A percentile compares a stretch with the other conserved stretches of the same genome.
Evolutionary conservation across 2,329 filamentous ascomycete genomes (phyloP).

Genomic region (Fusarium sp.): DNA sequence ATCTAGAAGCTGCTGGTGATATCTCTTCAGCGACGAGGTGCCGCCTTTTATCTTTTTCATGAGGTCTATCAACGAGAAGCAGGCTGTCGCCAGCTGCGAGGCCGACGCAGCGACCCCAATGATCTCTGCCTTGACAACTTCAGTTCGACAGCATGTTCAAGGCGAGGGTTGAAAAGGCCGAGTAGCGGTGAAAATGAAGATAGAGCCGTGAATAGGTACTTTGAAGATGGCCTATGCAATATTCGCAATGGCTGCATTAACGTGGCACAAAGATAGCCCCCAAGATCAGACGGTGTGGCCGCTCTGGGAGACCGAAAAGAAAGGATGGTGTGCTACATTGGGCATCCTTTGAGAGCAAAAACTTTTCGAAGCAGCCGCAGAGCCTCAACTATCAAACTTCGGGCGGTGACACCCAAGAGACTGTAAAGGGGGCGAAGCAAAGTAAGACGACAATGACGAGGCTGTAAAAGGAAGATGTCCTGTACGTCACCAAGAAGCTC

Average conservation of each 20-base stretch:
- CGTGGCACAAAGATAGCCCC: slow-evolving; percentile 24
- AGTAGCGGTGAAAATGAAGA: slow-evolving; percentile 19
- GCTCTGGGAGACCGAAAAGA: neutral
- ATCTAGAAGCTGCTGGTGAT: slow-evolving; percentile 37
- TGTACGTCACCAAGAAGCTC: neutral
- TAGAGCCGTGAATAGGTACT: slow-evolving; percentile 2
- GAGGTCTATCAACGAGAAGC: slow-evolving; percentile 30
- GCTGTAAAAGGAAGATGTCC: accelerated
- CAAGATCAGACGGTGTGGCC: slow-evolving; percentile 8
- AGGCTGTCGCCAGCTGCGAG: slow-evolving; percentile 21
- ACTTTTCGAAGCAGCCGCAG: slow-evolving; percentile 6
- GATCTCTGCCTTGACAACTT: slow-evolving; percentile 38
- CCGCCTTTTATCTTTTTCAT: slow-evolving; percentile 41
- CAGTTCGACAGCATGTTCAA: neutral
- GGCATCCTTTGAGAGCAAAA: neutral
- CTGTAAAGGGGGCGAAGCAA: slow-evolving; percentile 7
- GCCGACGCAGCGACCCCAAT: slow-evolving; percentile 37
- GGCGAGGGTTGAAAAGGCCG: neutral
- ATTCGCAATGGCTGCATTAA: slow-evolving; percentile 16
- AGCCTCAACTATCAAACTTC: slow-evolving; percentile 26
- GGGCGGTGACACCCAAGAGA: neutral
- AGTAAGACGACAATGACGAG: slow-evolving; percentile 2
- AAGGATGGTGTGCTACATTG: neutral
- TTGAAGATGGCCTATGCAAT: slow-evolving; percentile 11
- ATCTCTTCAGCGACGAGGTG: slow-evolving; percentile 17